phyloP scores from a whole-genome alignment of 2,329 filamentous ascomycete species.

The Ophidiomyces ophidiicola region DNA sequence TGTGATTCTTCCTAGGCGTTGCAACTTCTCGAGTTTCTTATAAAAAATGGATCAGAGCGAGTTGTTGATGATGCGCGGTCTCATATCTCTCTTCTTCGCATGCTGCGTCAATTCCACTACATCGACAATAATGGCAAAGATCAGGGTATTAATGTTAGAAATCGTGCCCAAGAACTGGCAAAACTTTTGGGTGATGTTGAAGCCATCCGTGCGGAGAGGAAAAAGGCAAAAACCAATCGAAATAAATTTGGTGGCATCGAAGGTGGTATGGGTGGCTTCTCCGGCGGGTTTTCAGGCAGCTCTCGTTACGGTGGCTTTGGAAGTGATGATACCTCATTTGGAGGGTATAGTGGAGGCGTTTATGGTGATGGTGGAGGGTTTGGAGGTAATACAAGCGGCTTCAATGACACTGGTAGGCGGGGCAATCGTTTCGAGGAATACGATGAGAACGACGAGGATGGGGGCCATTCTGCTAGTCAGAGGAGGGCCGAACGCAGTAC shows the following conservation, averaged over 20 bases:
- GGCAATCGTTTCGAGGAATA: conserved; percentile 88
- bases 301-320: conserved; percentile 82
- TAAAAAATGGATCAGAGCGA: conserved; percentile 95
- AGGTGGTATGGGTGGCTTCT: conserved; percentile 50
- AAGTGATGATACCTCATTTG: conserved; percentile 56
- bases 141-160: conserved; percentile 93
- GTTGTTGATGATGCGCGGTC: conserved; percentile 95
- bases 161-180: conserved; percentile 86
- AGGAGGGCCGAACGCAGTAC: conserved; percentile 37
- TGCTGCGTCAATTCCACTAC: conserved; percentile 96
- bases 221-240: conserved; percentile 80
- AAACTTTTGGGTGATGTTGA: conserved; percentile 73
- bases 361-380: conserved; percentile 96
- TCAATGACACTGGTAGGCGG: conserved; percentile 49
- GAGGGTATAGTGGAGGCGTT: conserved; percentile 59
- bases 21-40: conserved; percentile 64
- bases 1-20: conserved; percentile 42
- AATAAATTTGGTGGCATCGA: conserved; percentile 95
- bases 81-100: conserved; percentile 89
- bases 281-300: conserved; percentile 44
- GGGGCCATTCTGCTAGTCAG: conserved; percentile 41
- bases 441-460: conserved; percentile 82
- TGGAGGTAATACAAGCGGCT: conserved; percentile 63
- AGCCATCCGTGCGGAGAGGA: conserved; percentile 48
- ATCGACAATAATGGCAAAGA: conserved; percentile 96